These are phyloP conservation scores for Centrapalus pauciflorus DNA, from an alignment of 129 eudicot genomes.

Conservation along the genomic window DNA sequence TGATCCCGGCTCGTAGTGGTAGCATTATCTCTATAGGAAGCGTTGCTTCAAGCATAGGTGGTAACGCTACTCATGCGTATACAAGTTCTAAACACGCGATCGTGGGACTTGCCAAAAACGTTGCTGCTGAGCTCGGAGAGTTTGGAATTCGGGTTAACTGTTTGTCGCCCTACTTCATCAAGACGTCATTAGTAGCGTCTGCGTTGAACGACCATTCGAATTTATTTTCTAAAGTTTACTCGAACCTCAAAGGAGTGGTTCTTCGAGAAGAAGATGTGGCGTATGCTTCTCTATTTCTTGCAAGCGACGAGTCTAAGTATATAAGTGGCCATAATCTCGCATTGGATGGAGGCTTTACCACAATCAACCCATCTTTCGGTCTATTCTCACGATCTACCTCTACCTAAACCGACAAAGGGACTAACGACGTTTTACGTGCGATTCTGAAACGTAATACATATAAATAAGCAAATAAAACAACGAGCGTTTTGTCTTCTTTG, in stretches of 20 bases:
- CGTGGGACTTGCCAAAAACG: constrained; percentile 32
- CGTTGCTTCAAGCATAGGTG: constrained; percentile 3
- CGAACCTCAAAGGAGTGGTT: constrained; percentile 21
- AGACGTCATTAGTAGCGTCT: constrained; percentile 12
- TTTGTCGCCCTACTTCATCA: constrained; percentile 23
- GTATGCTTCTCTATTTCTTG: constrained; percentile 32
- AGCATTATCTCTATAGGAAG: constrained; percentile 30
- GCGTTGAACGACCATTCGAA: not conserved
- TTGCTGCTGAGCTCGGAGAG: constrained; percentile 30
- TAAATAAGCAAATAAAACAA: too few species aligned
- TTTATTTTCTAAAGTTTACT: not conserved
- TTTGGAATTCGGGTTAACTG: constrained; percentile 38
- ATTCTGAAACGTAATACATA: too few species aligned
- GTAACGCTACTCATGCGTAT: constrained; percentile 31
- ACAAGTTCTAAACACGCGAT: constrained; percentile 45
- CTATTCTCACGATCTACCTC: not conserved
- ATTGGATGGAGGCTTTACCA: constrained; percentile 37
- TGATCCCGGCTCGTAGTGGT: constrained; percentile 29
- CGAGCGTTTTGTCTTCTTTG: too few species aligned
- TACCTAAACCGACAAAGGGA: too few species aligned
- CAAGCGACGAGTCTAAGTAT: constrained; percentile 44
- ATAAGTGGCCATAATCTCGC: constrained; percentile 34
- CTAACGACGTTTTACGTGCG: too few species aligned
- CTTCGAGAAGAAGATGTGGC: constrained; percentile 34
- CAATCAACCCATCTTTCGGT: constrained; percentile 22